phyloP scores from a whole-genome alignment of 2,329 filamentous ascomycete species.

The Raffaelea deltoideospora region DNA sequence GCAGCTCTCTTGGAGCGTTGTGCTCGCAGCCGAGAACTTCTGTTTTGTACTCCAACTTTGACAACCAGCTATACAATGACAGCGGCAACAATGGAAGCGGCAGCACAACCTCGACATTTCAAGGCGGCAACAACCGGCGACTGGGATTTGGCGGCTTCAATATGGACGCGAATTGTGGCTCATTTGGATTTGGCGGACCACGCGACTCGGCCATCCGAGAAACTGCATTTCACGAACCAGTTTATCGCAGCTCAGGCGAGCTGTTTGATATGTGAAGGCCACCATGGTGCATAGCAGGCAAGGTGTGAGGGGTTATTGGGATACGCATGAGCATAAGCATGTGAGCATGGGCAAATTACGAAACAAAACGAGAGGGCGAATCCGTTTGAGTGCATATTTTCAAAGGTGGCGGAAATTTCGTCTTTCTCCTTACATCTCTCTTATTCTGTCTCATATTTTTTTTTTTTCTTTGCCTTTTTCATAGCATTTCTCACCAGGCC shows the following conservation, averaged over 20 bases:
- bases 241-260: neutral
- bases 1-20: slow-evolving; percentile 1
- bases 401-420: too few relatives aligned
- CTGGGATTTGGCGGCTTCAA: slow-evolving; percentile 9
- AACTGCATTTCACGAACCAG: slow-evolving; percentile 1
- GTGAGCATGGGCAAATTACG: too few relatives aligned
- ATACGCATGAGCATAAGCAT: too few relatives aligned
- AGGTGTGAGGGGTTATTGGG: too few relatives aligned
- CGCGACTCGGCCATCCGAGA: slow-evolving; percentile 5
- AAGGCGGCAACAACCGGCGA: slow-evolving; percentile 12
- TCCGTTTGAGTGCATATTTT: too few relatives aligned
- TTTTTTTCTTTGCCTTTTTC: too few relatives aligned
- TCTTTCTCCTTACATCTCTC: too few relatives aligned
- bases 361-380: too few relatives aligned
- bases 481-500: too few relatives aligned
- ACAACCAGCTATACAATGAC: slow-evolving; percentile 7
- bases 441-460: too few relatives aligned
- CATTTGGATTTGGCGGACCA: slow-evolving; percentile 7
- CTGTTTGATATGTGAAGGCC: slow-evolving; percentile 7
- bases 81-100: slow-evolving; percentile 12
- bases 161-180: slow-evolving; percentile 4
- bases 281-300: too few relatives aligned
- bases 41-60: slow-evolving; percentile 13
- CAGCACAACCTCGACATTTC: slow-evolving; percentile 11
- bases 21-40: slow-evolving; percentile 4